Evolutionary conservation across 1,284 basidiomycete genomes (phyloP), one percentile per base, ranked within the genome.

Genomic region (Tausonia pullulans): DNA sequence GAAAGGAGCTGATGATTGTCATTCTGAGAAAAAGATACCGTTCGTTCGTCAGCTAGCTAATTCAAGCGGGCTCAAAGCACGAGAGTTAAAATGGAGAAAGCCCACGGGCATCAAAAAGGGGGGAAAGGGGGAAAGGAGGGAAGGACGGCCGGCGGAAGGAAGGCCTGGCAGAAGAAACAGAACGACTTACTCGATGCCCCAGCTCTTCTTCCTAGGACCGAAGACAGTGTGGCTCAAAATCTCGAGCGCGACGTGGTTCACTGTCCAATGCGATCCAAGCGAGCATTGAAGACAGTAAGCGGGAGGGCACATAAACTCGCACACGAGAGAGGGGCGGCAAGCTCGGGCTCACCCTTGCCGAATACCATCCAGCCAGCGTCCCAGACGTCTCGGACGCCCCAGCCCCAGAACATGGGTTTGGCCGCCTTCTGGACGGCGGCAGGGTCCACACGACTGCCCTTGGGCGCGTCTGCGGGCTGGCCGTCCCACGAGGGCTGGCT

Each of bases 171-270:
- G 5, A n/a, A 48, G 58, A 41, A 5, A 44, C 10, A 46, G 45
- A 45, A 16, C 5, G 48, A 58, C 64, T 39, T 48, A 62, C 73
- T 91, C 87, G 60, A 94, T 83, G 0, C 89, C 88, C 90, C 90
- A 94, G 4, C 87, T 86, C 73, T 87, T 87, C 71, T 84, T 85
- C 50, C 86, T 83, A 1, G 91, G 90, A 3, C 90, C 90, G 80
- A 83, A 87, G 53, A 91, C 76, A 69, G 84, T 82, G 72, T 92
- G 84, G 7, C 81, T 79, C 46, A 89, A 74, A 41, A 90, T 80
- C 64, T 88, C 89, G 39, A 79, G 76, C 5, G 83, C 82, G 8
- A 91, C 73, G 56, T 85, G 83, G 46, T 83, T 84, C 41, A 84
- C 88, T 90, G 72, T 27, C 27, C 1, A 27, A 27, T 27, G 27